A percentile compares a stretch with the other conserved stretches of the same genome.
Evolutionary conservation across 2,329 filamentous ascomycete genomes (phyloP).

Genomic region (Leptoxyphium fumago): DNA sequence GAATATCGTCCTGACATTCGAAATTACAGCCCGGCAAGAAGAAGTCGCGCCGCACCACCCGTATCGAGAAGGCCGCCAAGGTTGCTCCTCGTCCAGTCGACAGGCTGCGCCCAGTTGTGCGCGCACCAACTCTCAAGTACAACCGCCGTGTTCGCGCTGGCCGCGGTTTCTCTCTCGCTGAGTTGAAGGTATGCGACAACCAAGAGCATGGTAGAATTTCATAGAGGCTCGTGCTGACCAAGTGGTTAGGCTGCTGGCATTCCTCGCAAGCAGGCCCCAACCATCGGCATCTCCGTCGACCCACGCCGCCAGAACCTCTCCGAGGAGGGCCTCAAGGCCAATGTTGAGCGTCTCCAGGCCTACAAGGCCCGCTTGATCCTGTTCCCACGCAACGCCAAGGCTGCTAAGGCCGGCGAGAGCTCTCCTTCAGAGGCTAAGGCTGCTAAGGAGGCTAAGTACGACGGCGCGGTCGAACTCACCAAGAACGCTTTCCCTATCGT

Average conservation of each 20-base stretch:
- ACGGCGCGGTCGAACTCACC: conserved; percentile 27
- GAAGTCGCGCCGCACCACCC: conserved; percentile 77
- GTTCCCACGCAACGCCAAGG: conserved; percentile 89
- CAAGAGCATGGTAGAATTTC: not conserved
- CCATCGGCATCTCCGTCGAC: conserved; percentile 95
- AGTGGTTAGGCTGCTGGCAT: conserved; percentile 71
- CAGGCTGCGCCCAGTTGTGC: conserved; percentile 88
- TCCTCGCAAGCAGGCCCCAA: conserved; percentile 82
- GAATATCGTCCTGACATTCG: conserved; percentile 23
- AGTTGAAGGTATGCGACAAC: conserved; percentile 69
- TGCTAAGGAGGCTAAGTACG: conserved; percentile 41
- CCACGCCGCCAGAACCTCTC: conserved; percentile 92
- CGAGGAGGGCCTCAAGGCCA: conserved; percentile 85
- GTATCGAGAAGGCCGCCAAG: conserved; percentile 86
- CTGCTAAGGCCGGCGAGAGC: conserved; percentile 85
- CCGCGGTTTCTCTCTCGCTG: conserved; percentile 92
- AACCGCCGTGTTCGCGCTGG: conserved; percentile 95
- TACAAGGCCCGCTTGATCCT: conserved; percentile 94
- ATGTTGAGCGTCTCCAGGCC: conserved; percentile 94
- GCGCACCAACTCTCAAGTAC: conserved; percentile 95
- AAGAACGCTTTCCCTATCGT: conserved; percentile 54
- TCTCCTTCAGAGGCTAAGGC: conserved; percentile 69
- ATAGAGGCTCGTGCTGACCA: conserved; percentile 8
- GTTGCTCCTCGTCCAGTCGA: conserved; percentile 94
- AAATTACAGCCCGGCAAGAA: conserved; percentile 77